Percentiles rank a stretch among this genome's conserved stretches.
These are phyloP conservation scores for Cladophialophora yegresii DNA, from an alignment of 2,329 filamentous ascomycete genomes.

Conservation along the genomic window DNA sequence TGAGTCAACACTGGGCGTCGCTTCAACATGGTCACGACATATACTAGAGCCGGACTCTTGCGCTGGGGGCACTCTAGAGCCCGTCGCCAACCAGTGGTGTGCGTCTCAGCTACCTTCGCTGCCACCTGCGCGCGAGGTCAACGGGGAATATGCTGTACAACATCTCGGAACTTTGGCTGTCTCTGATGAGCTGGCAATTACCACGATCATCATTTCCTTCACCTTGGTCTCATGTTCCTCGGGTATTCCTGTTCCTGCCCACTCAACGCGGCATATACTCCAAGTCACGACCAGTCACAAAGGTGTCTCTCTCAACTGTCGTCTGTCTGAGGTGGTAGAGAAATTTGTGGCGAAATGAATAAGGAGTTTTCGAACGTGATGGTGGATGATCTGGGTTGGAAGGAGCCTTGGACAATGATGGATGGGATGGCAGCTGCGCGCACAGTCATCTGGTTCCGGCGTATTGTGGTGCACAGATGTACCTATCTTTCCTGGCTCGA, in stretches of 20 bases:
- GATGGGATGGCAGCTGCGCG: not conserved
- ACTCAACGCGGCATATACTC: not conserved
- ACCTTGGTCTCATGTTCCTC: not conserved
- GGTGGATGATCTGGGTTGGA: not conserved
- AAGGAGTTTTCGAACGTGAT: not conserved
- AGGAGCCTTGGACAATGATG: not conserved
- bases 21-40: not conserved
- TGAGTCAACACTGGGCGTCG: slow-evolving; percentile 5
- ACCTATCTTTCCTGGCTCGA: not conserved
- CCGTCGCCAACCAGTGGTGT: not conserved
- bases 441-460: not conserved
- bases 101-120: not conserved
- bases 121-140: not conserved
- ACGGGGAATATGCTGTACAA: not conserved
- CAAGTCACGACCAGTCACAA: not conserved
- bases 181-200: not conserved
- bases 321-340: not conserved
- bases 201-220: not conserved
- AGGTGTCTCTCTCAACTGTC: not conserved
- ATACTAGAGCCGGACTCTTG: not conserved
- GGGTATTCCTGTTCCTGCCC: too few species aligned
- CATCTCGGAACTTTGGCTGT: not conserved
- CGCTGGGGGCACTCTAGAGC: not conserved
- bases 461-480: not conserved
- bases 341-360: not conserved